phyloP scores from a whole-genome alignment of 2,329 filamentous ascomycete genomes.

The Alternaria ventricosa region DNA sequence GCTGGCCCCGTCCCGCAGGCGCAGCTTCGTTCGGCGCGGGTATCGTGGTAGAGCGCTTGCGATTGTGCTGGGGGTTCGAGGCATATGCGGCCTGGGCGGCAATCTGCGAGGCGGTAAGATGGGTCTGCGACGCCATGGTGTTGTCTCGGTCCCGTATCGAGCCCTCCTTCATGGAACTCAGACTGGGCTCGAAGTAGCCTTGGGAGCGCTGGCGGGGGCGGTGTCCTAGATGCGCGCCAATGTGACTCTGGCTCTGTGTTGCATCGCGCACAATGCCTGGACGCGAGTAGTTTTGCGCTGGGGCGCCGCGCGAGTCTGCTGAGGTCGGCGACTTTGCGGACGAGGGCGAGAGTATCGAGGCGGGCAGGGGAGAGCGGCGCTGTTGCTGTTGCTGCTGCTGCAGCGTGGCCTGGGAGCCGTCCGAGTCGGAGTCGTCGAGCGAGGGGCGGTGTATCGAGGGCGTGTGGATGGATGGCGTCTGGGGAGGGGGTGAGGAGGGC shows the following conservation, averaged over 20 bases:
- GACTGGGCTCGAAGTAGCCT: constrained; percentile 76
- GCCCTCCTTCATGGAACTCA: constrained; percentile 64
- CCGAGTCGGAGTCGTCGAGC: constrained; percentile 46
- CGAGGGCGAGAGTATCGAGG: constrained; percentile 25
- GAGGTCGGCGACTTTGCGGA: constrained; percentile 17
- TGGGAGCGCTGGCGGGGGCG: constrained; percentile 73
- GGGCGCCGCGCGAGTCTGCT: constrained; percentile 27
- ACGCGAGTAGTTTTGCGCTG: constrained; percentile 48
- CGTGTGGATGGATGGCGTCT: constrained; percentile 41
- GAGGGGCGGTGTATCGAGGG: constrained; percentile 37
- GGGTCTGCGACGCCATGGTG: constrained; percentile 51
- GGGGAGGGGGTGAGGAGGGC: constrained; percentile 41
- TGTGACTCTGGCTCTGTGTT: constrained; percentile 32
- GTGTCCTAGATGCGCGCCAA: constrained; percentile 55
- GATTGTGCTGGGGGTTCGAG: constrained; percentile 61
- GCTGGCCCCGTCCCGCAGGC: constrained; percentile 45
- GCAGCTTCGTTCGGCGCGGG: constrained; percentile 59
- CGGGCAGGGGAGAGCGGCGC: constrained; percentile 48
- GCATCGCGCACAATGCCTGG: constrained; percentile 48
- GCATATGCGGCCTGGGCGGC: constrained; percentile 80
- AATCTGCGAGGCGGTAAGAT: constrained; percentile 73
- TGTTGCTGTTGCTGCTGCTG: constrained; percentile 22
- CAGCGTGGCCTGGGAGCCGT: constrained; percentile 50
- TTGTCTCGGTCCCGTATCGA: constrained; percentile 53
- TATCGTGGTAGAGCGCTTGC: constrained; percentile 78